Conservation (phyloP, 1,284 basidiomycete genomes). For the Anthracocystis panici-leucophaei region DNA sequence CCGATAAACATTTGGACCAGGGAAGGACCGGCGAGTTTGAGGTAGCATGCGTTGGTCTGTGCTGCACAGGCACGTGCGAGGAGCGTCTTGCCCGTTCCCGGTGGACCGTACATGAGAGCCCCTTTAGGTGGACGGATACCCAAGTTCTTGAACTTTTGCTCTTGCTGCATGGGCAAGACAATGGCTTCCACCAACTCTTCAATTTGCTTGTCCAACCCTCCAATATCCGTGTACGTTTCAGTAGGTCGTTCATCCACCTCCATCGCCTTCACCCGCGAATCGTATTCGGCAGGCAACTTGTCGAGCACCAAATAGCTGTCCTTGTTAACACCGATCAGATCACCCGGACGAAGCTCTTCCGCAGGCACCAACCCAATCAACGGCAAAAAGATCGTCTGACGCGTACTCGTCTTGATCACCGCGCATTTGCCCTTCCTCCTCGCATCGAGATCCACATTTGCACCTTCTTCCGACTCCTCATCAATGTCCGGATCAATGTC, state of each 20-base stretch:
- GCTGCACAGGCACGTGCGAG: constrained; percentile 89
- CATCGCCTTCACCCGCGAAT: constrained; percentile 88
- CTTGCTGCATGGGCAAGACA: constrained; percentile 83
- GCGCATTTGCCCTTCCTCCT: constrained; percentile 97
- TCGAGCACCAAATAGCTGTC: constrained; percentile 98
- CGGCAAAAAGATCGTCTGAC: constrained; percentile 95
- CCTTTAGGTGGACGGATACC: constrained; percentile 85
- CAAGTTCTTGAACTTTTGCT: constrained; percentile 82
- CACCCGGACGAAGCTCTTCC: constrained; percentile 87
- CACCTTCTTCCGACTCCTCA: constrained; percentile 84
- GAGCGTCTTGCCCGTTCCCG: constrained; percentile 95
- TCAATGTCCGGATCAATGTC: constrained; percentile 89
- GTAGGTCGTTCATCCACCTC: constrained; percentile 87
- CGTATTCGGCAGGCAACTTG: constrained; percentile 82
- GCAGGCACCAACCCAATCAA: constrained; percentile 96
- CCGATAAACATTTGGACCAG: constrained; percentile 90
- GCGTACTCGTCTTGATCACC: constrained; percentile 97
- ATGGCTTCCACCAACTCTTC: constrained; percentile 84
- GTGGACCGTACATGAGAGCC: constrained; percentile 83
- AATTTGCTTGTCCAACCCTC: constrained; percentile 84
- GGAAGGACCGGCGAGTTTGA: constrained; percentile 82
- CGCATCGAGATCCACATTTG: constrained; percentile 90
- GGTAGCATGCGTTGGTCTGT: constrained; percentile 83
- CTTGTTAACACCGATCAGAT: constrained; percentile 99
- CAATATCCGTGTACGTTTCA: constrained; percentile 83